A percentile compares a stretch with the other conserved stretches of the same genome.
phyloP scores from a whole-genome alignment of 2,329 filamentous ascomycete species.

The Xylaria sp. region DNA sequence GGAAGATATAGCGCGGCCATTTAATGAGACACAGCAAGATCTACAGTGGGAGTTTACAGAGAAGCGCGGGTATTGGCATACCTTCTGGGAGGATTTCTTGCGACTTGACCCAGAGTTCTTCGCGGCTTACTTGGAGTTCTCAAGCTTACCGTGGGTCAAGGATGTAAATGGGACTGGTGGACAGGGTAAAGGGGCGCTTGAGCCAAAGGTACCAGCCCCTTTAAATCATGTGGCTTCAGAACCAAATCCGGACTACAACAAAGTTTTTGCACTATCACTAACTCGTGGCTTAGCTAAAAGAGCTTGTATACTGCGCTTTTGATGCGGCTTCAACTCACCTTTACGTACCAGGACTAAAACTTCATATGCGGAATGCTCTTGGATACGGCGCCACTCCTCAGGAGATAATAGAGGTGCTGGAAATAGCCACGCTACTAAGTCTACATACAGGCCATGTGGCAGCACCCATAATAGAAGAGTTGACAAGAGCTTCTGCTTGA shows the following conservation, averaged over 20 bases:
- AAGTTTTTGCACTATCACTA: background rate
- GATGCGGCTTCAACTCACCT: conserved; percentile 59
- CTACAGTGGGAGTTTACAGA: conserved; percentile 56
- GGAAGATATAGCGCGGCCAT: conserved; percentile 48
- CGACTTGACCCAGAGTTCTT: conserved; percentile 59
- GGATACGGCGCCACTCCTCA: conserved; percentile 57
- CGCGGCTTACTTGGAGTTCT: conserved; percentile 58
- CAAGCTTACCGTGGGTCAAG: conserved; percentile 54
- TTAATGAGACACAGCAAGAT: conserved; percentile 50
- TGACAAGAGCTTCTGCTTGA: conserved; percentile 17
- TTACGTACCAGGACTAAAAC: conserved; percentile 57
- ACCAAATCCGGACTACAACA: background rate
- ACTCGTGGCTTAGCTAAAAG: conserved; percentile 49
- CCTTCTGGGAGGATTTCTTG: conserved; percentile 57
- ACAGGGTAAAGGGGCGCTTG: conserved; percentile 47
- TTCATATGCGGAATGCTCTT: conserved; percentile 60
- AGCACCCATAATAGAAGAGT: conserved; percentile 46
- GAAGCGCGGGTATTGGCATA: conserved; percentile 59
- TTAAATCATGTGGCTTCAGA: background rate
- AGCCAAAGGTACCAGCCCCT: conserved; percentile 53
- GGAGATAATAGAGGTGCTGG: conserved; percentile 60
- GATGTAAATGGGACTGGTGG: conserved; percentile 36
- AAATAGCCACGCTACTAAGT: conserved; percentile 53
- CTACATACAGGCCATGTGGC: conserved; percentile 47
- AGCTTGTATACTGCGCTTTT: conserved; percentile 60